Evolutionary conservation across 495 filamentous ascomycete genomes (phyloP).

Genomic region (Tetracladium setigerum): DNA sequence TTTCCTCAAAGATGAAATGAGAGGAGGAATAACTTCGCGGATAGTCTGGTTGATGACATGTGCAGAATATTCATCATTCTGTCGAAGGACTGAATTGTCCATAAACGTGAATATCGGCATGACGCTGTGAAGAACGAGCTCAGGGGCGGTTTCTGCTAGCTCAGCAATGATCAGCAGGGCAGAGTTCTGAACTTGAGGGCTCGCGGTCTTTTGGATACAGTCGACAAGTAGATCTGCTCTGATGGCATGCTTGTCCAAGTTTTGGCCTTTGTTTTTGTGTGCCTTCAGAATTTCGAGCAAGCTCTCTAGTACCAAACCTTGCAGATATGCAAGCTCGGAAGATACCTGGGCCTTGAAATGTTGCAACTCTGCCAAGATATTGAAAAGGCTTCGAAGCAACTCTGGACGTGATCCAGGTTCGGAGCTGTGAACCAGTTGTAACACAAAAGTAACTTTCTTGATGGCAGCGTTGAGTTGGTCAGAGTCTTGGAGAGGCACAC

Average conservation of each 20-base stretch:
- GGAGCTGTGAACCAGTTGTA: constrained; percentile 78
- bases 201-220: constrained; percentile 81
- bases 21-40: constrained; percentile 78
- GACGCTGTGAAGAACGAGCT: constrained; percentile 85
- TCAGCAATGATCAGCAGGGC: constrained; percentile 83
- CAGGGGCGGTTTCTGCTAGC: constrained; percentile 75
- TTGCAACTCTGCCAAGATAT: constrained; percentile 73
- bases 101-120: constrained; percentile 99
- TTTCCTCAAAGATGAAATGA: constrained; percentile 78
- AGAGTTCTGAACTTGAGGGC: constrained; percentile 83
- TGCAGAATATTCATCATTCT: constrained; percentile 92
- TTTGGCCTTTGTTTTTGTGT: constrained; percentile 50
- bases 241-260: constrained; percentile 67
- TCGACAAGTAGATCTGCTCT: constrained; percentile 83
- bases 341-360: constrained; percentile 61
- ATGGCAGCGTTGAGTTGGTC: constrained; percentile 53
- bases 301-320: constrained; percentile 68
- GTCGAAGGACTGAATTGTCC: constrained; percentile 77
- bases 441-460: constrained; percentile 72
- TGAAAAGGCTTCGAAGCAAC: constrained; percentile 71
- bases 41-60: constrained; percentile 88
- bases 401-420: constrained; percentile 61
- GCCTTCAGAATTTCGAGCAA: constrained; percentile 72
- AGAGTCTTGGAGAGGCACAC: constrained; percentile 28
- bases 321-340: constrained; percentile 78